Conservation (phyloP, 495 filamentous ascomycete genomes). For the Immersiella caudata region DNA sequence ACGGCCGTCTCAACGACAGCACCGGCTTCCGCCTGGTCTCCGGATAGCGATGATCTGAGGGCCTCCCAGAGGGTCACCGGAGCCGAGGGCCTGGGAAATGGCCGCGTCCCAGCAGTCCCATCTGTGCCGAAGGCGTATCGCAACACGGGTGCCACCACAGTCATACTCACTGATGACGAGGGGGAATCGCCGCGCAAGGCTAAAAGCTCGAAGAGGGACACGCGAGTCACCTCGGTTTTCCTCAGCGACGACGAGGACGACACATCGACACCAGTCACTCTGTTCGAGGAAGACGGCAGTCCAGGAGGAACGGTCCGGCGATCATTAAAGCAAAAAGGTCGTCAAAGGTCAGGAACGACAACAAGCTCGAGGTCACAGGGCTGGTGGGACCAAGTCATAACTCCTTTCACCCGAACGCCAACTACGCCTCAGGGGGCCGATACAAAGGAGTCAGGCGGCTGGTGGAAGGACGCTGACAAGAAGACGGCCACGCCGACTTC, state of each 20-base stretch:
- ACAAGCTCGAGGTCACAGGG: conserved; percentile 67
- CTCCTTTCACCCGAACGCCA: conserved; percentile 62
- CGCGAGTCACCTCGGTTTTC: conserved; percentile 26
- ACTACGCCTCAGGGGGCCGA: conserved; percentile 11
- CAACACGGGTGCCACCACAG: not conserved
- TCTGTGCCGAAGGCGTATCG: conserved; percentile 19
- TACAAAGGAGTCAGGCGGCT: conserved; percentile 28
- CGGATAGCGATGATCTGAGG: conserved; percentile 46
- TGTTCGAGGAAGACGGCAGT: conserved; percentile 54
- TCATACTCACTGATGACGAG: conserved; percentile 14
- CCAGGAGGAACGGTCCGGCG: conserved; percentile 35
- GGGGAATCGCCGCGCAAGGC: conserved; percentile 4
- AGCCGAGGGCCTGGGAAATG: not conserved
- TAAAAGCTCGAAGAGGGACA: conserved; percentile 17
- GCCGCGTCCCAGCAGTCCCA: conserved; percentile 16
- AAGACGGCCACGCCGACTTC: conserved; percentile 26
- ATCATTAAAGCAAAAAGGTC: conserved; percentile 35
- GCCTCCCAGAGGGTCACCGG: conserved; percentile 44
- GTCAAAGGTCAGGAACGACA: conserved; percentile 34
- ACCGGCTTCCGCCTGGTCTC: conserved; percentile 65
- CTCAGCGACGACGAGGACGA: conserved; percentile 40
- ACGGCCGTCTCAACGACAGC: conserved; percentile 67
- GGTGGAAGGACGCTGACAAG: conserved; percentile 41
- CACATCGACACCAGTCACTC: conserved; percentile 44
- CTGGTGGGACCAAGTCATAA: conserved; percentile 88